phyloP scores from a whole-genome alignment of 768 basidiomycete species.

The Leccinum uliginosum region DNA sequence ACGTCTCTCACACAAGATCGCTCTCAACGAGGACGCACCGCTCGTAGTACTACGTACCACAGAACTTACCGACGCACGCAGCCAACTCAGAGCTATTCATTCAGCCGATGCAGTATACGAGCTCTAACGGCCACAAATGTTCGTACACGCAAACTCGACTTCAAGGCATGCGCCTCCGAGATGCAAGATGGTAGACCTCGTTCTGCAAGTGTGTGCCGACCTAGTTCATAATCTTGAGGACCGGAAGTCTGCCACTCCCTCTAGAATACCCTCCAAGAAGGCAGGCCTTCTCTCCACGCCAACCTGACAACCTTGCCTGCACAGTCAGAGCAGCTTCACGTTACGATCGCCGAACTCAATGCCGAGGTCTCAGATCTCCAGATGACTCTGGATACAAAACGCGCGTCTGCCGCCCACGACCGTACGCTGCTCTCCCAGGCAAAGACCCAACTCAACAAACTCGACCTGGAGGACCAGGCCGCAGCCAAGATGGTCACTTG shows the following conservation, averaged over 20 bases:
- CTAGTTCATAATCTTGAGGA: conserved; percentile 65
- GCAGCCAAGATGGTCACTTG: conserved; percentile 81
- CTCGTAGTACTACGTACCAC: conserved; percentile 43
- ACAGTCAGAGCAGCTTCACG: conserved; percentile 44
- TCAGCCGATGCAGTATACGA: conserved; percentile 51
- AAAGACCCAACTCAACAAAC: conserved; percentile 49
- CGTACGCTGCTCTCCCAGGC: conserved; percentile 44
- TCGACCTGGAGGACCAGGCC: conserved; percentile 61
- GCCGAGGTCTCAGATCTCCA: conserved; percentile 41
- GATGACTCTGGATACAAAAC: conserved; percentile 44
- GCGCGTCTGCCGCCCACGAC: conserved; percentile 38
- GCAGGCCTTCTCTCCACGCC: conserved; percentile 44
- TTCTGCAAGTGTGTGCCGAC: conserved; percentile 69
- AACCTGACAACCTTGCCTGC: conserved; percentile 47
- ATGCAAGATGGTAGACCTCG: conserved; percentile 54
- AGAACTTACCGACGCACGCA: conserved; percentile 41
- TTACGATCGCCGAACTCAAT: conserved; percentile 39
- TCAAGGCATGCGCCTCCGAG: conserved; percentile 43
- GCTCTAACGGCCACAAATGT: conserved; percentile 47
- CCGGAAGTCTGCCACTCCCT: conserved; percentile 27
- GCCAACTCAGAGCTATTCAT: conserved; percentile 42
- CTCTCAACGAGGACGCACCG: conserved; percentile 54
- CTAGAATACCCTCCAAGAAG: conserved; percentile 38
- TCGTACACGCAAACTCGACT: conserved; percentile 46
- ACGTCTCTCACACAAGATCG: conserved; percentile 63